Conservation (phyloP, 768 basidiomycete genomes). For the Suillus ampliporus region DNA sequence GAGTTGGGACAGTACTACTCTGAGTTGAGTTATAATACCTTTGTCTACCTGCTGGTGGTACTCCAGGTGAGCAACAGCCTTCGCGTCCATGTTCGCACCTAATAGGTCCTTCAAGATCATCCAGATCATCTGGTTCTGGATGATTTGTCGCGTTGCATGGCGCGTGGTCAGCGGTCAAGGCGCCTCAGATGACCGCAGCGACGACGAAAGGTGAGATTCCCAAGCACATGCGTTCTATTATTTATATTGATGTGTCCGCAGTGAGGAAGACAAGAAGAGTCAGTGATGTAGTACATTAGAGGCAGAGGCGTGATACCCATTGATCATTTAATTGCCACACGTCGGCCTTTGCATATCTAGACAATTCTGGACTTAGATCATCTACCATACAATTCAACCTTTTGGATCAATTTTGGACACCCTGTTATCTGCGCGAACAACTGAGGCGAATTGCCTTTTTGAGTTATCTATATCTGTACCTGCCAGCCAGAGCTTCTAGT, state of each 20-base stretch:
- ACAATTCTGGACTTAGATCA: conserved; percentile 27
- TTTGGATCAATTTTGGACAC: conserved; percentile 9
- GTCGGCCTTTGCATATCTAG: conserved; percentile 32
- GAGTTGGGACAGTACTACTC: conserved; percentile 60
- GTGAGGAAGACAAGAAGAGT: conserved; percentile 29
- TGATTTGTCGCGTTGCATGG: conserved; percentile 86
- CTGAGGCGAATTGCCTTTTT: conserved; percentile 35
- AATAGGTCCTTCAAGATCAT: conserved; percentile 52
- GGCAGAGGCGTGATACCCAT: conserved; percentile 13
- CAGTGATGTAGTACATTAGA: conserved; percentile 34
- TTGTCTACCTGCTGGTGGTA: conserved; percentile 57
- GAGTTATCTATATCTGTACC: conserved; percentile 20
- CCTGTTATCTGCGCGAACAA: not conserved
- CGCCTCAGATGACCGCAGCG: conserved; percentile 86
- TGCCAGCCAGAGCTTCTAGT: conserved; percentile 8
- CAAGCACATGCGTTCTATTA: conserved; percentile 6
- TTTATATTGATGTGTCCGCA: conserved; percentile 8
- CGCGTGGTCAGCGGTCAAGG: conserved; percentile 74
- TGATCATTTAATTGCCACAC: conserved; percentile 30
- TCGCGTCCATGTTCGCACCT: not conserved
- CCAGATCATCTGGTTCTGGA: conserved; percentile 83
- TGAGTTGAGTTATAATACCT: conserved; percentile 46
- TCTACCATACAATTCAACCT: conserved; percentile 31
- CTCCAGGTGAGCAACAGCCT: conserved; percentile 58
- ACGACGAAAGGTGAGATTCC: conserved; percentile 69